Conservation (phyloP, 495 filamentous ascomycete genomes). For the Delitschia confertaspora region DNA sequence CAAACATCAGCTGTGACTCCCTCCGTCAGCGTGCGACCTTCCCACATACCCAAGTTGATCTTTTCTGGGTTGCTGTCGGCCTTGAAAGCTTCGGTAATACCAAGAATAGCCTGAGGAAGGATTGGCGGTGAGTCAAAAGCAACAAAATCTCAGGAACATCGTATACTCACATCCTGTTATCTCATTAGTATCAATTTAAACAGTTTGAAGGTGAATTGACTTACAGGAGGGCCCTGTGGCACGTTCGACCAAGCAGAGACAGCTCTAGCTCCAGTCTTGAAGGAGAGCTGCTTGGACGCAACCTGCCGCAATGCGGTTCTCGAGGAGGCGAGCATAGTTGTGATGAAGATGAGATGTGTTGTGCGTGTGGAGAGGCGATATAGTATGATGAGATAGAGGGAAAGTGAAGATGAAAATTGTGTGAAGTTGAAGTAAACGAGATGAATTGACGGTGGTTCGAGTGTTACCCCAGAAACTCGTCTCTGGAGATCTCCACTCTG, state of each 20-base stretch:
- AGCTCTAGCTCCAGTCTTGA: constrained; percentile 51
- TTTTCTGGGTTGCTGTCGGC: constrained; percentile 83
- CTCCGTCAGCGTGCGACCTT: not conserved
- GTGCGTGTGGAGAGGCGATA: too few species aligned
- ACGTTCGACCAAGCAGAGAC: constrained; percentile 83
- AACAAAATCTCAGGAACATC: constrained; percentile 22
- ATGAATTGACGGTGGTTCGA: not conserved
- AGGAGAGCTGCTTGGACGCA: constrained; percentile 35
- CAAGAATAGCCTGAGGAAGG: constrained; percentile 60
- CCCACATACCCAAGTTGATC: constrained; percentile 81
- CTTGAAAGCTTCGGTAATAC: constrained; percentile 99
- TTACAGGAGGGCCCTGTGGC: constrained; percentile 85
- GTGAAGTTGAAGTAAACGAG: not conserved
- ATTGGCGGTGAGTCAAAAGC: constrained; percentile 7
- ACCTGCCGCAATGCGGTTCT: constrained; percentile 49
- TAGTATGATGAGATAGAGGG: not conserved
- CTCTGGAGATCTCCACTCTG: not conserved
- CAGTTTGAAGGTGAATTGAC: constrained; percentile 29
- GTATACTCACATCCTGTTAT: constrained; percentile 33
- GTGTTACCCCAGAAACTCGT: constrained; percentile 1
- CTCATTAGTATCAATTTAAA: constrained; percentile 13
- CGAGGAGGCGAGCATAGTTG: constrained; percentile 30
- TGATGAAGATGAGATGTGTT: not conserved
- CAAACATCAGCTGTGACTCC: constrained; percentile 8
- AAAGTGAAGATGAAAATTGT: not conserved